A percentile compares a stretch with the other conserved stretches of the same genome.
Conservation (phyloP, 495 filamentous ascomycete species). For the Trichoderma reesei region DNA sequence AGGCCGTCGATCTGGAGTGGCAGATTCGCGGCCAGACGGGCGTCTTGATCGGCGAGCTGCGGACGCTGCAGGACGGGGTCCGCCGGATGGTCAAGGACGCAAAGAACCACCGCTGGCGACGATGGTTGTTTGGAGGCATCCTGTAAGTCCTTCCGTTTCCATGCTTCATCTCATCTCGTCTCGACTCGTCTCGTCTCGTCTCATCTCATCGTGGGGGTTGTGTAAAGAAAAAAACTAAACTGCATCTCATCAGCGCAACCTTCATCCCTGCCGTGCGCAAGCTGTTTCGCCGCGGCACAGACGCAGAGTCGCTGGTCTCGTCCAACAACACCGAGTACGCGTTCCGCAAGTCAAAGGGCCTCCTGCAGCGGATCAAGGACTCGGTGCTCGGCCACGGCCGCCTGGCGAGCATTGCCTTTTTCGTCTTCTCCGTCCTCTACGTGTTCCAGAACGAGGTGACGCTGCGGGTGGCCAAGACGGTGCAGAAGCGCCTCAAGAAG, state of each 20-base stretch:
- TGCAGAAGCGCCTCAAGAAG: constrained; percentile 30
- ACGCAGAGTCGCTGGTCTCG: constrained; percentile 18
- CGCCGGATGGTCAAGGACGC: constrained; percentile 21
- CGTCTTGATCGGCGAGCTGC: constrained; percentile 23
- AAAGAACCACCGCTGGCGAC: constrained; percentile 32
- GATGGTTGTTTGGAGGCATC: constrained; percentile 30
- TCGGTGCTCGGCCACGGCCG: constrained; percentile 25
- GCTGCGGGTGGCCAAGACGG: constrained; percentile 30
- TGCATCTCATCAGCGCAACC: constrained; percentile 22
- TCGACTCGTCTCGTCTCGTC: too few species aligned
- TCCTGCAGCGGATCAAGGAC: constrained; percentile 31
- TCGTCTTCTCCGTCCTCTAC: constrained; percentile 37
- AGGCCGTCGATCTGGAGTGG: background rate
- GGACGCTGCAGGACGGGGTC: constrained; percentile 22
- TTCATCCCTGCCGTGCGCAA: constrained; percentile 33
- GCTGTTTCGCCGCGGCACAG: constrained; percentile 28
- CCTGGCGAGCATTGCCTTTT: constrained; percentile 33
- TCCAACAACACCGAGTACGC: constrained; percentile 39
- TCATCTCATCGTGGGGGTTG: too few species aligned
- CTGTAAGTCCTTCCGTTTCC: constrained; percentile 23
- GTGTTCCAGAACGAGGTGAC: constrained; percentile 40
- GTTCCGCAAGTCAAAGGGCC: constrained; percentile 30
- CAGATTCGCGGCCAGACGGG: background rate
- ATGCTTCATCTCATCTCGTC: background rate
- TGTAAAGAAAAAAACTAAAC: background rate